Conservation (phyloP, 202 grass and related monocot genomes). For the Setaria viridis region DNA sequence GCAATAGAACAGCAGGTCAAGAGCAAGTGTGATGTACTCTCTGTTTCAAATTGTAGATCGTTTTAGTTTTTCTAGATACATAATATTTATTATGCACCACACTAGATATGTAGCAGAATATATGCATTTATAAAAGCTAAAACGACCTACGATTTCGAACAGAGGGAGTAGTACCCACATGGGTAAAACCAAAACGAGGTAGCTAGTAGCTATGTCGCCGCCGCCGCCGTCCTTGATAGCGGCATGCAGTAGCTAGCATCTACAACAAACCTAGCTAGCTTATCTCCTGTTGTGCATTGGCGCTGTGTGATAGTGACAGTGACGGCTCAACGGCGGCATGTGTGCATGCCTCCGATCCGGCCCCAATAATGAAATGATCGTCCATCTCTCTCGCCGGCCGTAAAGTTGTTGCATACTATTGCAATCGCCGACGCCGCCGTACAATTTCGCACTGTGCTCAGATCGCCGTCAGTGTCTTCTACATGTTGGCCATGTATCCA, state of each 20-base stretch:
- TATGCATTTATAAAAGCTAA: no score
- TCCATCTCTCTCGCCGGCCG: neutral
- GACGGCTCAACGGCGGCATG: constrained; percentile 34
- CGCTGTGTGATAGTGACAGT: neutral
- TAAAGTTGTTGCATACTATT: neutral
- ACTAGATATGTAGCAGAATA: no score
- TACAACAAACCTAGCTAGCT: neutral
- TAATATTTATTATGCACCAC: no score
- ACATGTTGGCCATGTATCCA: neutral
- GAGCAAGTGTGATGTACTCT: neutral
- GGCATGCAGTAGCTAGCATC: no score
- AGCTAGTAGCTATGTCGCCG: no score
- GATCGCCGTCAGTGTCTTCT: neutral
- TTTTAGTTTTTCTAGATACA: no score
- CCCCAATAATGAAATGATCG: constrained; percentile 33
- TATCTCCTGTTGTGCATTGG: constrained; percentile 1
- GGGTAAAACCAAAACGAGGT: no score
- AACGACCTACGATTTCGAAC: no score
- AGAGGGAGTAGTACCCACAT: no score
- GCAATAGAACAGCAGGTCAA: neutral
- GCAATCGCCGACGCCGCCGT: constrained; percentile 20
- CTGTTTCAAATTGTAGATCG: no score
- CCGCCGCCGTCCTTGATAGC: no score
- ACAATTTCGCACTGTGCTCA: constrained; percentile 25
- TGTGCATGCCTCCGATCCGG: neutral